A percentile compares a stretch with the other conserved stretches of the same genome.
These are phyloP conservation scores for Lepiota subincarnata DNA, from an alignment of 768 basidiomycete genomes.

Conservation along the genomic window DNA sequence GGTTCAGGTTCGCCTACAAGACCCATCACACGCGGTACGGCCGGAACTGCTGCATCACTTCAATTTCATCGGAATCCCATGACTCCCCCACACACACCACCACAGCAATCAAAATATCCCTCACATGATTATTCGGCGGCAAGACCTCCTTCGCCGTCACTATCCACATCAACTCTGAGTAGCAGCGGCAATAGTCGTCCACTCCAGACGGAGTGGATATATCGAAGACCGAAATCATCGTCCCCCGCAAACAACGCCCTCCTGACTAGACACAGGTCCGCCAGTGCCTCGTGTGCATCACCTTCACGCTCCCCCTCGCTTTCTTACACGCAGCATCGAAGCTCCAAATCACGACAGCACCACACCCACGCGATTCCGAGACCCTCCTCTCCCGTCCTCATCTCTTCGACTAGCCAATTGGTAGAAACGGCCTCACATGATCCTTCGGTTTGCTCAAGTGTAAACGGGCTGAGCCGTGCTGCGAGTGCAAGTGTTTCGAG, in stretches of 20 bases:
- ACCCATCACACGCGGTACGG: neutral
- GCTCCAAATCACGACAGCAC: neutral
- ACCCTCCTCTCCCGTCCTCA: constrained; percentile 8
- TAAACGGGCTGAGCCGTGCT: constrained; percentile 1
- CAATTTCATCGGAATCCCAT: constrained; percentile 7
- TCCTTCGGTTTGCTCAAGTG: constrained; percentile 7
- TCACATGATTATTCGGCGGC: constrained; percentile 13
- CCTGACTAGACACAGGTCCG: constrained; percentile 2
- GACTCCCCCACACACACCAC: constrained; percentile 9
- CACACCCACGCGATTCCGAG: constrained; percentile 2
- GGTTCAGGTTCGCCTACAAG: neutral
- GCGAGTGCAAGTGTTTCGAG: constrained; percentile 9
- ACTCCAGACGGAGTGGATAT: constrained; percentile 11
- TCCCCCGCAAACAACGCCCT: constrained; percentile 2
- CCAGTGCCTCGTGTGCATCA: constrained; percentile 8
- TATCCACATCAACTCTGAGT: constrained; percentile 14
- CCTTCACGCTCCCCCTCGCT: constrained; percentile 11
- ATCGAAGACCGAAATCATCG: constrained; percentile 7
- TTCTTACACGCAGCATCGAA: neutral
- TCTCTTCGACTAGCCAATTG: constrained; percentile 11
- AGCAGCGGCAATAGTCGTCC: neutral
- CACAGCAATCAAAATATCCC: constrained; percentile 1
- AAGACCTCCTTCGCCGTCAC: constrained; percentile 18
- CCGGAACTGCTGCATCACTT: neutral
- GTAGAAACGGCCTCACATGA: constrained; percentile 7